Base-by-base conservation (phyloP, 2,329 filamentous ascomycete genomes). In the Trichoderma afroharzianum region DNA sequence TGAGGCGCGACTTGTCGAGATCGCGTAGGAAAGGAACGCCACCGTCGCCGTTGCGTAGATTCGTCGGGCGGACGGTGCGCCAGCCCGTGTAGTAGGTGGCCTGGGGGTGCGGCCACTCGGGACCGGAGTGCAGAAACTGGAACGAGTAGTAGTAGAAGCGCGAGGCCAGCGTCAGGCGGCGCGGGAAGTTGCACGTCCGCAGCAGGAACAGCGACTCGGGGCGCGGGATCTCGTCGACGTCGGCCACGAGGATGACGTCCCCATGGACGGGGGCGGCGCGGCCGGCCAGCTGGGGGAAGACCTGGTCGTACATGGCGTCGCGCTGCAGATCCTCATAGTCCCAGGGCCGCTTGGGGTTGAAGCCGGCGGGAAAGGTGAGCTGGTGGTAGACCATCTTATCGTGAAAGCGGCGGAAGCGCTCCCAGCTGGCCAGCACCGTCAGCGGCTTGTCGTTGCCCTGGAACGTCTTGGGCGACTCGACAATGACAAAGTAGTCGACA, bases 401-500 rank as follows among this genome's bases (percentile, higher is more conserved):
- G 73, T 86, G 83, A 76, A 87, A 92, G 14, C 82, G 77, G 14
- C 79, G 75, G 75, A 91, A 89, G 7, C 80, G 80, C 28, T 81
- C 78, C 83, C 87, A 85, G 78, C 87, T 87, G 14, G 87, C 82
- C 14, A 82, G 80, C 71, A 90, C 82, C 43, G 82, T 77, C 14
- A 91, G 81, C 1, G 86, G 84, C 79, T 91, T 91, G 9, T 82
- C 79, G 1, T 80, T 80, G 43, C 85, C 85, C 18, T 88, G 89
- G 74, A 91, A 91, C 1, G 88, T 90, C 63, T 81, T 84, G 21
- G 81, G 78, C 1, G 86, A 85, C 80, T 92, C 90, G 64, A 91
- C 84, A 39, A 92, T 84, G 75, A 92, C 82, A 75, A 90, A 92
- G 79, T 90, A 90, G 80, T 92, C 89, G 72, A 91, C 88, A 55